These are phyloP conservation scores for Salix udensis DNA, from an alignment of 345 rosid species.

Conservation along the genomic window DNA sequence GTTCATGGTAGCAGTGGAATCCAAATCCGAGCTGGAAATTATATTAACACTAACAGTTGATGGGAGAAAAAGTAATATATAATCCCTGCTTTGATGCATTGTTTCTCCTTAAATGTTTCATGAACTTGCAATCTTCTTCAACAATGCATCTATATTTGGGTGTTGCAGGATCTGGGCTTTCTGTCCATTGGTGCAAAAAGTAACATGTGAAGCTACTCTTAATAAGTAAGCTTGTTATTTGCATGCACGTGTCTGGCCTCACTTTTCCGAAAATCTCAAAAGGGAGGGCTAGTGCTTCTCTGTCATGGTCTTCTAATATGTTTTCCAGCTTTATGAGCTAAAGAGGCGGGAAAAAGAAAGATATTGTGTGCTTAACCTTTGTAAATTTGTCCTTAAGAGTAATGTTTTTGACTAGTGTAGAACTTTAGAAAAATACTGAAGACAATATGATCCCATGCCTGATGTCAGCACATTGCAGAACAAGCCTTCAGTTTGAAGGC, in stretches of 20 bases:
- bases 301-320: neutral
- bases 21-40: neutral
- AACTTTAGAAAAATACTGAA: too few relatives aligned
- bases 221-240: conserved; percentile 44
- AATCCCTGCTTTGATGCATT: neutral
- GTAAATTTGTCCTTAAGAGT: neutral
- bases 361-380: neutral
- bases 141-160: conserved; percentile 61
- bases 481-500: neutral
- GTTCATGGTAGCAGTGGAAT: neutral
- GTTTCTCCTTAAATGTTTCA: conserved; percentile 20
- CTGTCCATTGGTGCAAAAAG: conserved; percentile 44
- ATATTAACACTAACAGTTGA: neutral
- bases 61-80: neutral
- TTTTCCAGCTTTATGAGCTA: conserved; percentile 4
- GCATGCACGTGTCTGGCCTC: conserved; percentile 24
- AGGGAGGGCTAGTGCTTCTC: conserved; percentile 6
- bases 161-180: conserved; percentile 63
- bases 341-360: neutral
- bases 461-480: neutral
- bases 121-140: conserved; percentile 42
- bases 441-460: too few relatives aligned
- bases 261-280: neutral
- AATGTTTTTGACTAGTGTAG: too few relatives aligned
- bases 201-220: conserved; percentile 53